Evolutionary conservation across 108 stramenopile genomes (phyloP), one percentile per base, ranked within the genome.

Genomic region (Aureococcus anophagefferens): DNA sequence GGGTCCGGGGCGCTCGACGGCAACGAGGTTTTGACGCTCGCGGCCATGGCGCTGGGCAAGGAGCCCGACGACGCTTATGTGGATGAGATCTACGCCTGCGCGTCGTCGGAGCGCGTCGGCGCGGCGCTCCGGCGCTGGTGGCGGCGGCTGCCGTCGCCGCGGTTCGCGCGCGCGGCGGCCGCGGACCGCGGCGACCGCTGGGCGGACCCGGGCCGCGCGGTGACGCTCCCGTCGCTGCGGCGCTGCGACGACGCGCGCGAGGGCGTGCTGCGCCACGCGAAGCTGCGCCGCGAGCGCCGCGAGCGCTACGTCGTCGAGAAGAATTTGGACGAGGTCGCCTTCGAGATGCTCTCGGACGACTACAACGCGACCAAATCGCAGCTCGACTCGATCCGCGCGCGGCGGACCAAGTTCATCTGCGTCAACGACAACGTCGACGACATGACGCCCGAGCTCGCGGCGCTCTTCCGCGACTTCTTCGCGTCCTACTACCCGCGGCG

Each of bases 381-480:
- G 66, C 76, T 85, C n/a, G 76, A 85, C 65, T 65, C 71, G 62
- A 71, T 82, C 29, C 75, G 84, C 31, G 73, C 68, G 36, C 36
- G 76, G 36, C 72, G 74, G 46, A n/a, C 78, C 21, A 85, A 85
- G 67, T 85, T 85, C 63, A 71, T 85, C 31, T 85, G 84, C 74
- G 68, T 85, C 71, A 85, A 85, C 72, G 84, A 85, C 71, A 69
- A 85, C 77, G 77, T 85, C 75, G 16, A 79, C 14, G 1, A 77
- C 13, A 66, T 76, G 29, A 45, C 71, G n/a, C 3, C 32, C 3
- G 81, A 79, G 64, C 51, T 78, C 34, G 35, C 68, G 5, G 64
- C 46, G 31, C 62, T 64, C n/a, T 35, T 79, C 11, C 64, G 59
- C 0, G 65, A 66, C 46, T 83, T 83, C 66, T 72, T 79, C 44